These are phyloP conservation scores for Colletotrichum shisoi DNA, from an alignment of 2,329 filamentous ascomycete genomes.

Conservation along the genomic window DNA sequence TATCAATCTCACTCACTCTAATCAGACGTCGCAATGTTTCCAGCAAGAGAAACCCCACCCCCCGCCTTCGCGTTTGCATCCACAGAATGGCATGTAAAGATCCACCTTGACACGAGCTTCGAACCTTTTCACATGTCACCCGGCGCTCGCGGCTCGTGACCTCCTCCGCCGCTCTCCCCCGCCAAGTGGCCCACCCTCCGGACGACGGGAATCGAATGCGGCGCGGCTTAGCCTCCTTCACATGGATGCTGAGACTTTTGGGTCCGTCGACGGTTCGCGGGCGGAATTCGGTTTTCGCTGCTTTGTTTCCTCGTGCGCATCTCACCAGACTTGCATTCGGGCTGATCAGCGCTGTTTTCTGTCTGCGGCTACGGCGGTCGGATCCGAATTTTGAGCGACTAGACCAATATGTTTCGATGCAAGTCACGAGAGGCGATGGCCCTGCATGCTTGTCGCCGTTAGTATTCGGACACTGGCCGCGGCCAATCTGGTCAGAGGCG, in stretches of 20 bases:
- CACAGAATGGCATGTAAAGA: too few species aligned
- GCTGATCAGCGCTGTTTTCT: too few species aligned
- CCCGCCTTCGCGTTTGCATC: too few species aligned
- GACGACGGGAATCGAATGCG: constrained; percentile 20
- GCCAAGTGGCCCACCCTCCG: neutral
- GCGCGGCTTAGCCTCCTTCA: constrained; percentile 21
- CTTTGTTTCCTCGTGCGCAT: neutral
- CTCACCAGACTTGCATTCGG: neutral
- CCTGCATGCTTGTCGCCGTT: neutral
- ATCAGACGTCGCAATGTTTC: too few species aligned
- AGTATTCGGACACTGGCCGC: too few species aligned
- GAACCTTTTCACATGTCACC: constrained; percentile 19
- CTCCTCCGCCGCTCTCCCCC: neutral
- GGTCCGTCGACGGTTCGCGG: neutral
- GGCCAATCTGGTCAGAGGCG: neutral
- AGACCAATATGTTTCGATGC: neutral
- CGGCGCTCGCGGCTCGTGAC: neutral
- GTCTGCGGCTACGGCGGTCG: constrained; percentile 1
- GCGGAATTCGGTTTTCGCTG: neutral
- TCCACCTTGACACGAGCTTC: too few species aligned
- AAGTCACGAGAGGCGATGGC: neutral
- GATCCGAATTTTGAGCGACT: too few species aligned
- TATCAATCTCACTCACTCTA: too few species aligned
- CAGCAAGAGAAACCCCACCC: too few species aligned
- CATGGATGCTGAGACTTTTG: neutral